Conservation (phyloP, 352 stramenopile species). For the Pythium sp. region DNA sequence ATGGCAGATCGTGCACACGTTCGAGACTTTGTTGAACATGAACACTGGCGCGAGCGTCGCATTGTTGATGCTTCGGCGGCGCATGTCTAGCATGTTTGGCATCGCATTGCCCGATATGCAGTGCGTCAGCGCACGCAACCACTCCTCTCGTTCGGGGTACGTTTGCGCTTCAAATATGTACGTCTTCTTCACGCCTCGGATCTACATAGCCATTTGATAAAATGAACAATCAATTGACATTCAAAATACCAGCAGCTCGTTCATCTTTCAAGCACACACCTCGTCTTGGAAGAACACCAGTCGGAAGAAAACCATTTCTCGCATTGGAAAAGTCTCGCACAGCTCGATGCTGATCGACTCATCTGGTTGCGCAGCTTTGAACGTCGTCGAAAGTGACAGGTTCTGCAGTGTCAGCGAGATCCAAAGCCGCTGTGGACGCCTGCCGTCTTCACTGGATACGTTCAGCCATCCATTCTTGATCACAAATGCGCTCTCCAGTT, state of each 20-base stretch:
- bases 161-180: constrained; percentile 73
- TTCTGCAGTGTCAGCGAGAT: constrained; percentile 78
- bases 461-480: constrained; percentile 89
- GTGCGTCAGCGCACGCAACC: constrained; percentile 73
- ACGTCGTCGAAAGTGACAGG: constrained; percentile 59
- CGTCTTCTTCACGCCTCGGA: constrained; percentile 31
- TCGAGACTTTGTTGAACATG: constrained; percentile 86
- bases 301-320: constrained; percentile 50
- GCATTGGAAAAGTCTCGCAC: constrained; percentile 53
- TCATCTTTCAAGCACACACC: constrained; percentile 11
- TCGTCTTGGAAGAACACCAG: constrained; percentile 43
- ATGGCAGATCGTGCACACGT: constrained; percentile 81
- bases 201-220: constrained; percentile 19
- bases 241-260: not conserved
- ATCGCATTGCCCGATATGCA: constrained; percentile 61
- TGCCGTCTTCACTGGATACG: constrained; percentile 40
- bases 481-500: constrained; percentile 65
- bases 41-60: constrained; percentile 80
- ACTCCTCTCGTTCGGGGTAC: constrained; percentile 67
- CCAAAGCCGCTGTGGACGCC: constrained; percentile 52
- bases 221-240: constrained; percentile 12
- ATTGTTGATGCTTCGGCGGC: constrained; percentile 66
- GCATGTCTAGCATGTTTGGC: constrained; percentile 44
- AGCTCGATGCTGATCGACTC: constrained; percentile 61
- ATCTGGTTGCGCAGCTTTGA: constrained; percentile 65